Percentiles rank a stretch among this genome's conserved stretches.
These are phyloP conservation scores for Colletotrichum australisinense DNA, from an alignment of 2,329 filamentous ascomycete species.

Conservation along the genomic window DNA sequence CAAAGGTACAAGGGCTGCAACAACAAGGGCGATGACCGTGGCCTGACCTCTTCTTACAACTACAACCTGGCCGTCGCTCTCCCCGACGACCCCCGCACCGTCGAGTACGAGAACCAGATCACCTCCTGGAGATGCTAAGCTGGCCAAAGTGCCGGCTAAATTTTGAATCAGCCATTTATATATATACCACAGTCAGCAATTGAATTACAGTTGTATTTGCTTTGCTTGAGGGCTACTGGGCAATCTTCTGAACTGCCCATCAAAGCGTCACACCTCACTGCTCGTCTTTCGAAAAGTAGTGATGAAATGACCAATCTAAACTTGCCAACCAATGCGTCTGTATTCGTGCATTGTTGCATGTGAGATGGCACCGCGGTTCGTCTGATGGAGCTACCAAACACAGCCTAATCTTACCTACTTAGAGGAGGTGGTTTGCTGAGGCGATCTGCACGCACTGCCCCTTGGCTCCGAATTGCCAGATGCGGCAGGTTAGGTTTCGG, in stretches of 20 bases:
- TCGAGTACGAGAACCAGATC: conserved; percentile 28
- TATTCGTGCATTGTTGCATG: not conserved
- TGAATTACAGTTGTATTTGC: too few species aligned
- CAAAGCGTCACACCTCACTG: not conserved
- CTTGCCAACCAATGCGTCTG: not conserved
- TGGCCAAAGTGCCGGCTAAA: not conserved
- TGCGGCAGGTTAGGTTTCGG: not conserved
- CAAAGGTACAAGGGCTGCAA: conserved; percentile 24
- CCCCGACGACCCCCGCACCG: conserved; percentile 18
- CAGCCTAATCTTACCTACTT: not conserved
- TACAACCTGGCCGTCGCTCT: conserved; percentile 24
- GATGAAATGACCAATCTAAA: not conserved
- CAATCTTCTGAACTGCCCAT: not conserved
- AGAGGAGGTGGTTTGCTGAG: not conserved
- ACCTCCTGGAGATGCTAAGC: conserved; percentile 30
- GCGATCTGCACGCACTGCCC: not conserved
- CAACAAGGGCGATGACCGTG: conserved; percentile 33
- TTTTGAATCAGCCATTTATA: not conserved
- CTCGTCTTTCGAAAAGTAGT: not conserved
- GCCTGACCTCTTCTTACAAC: conserved; percentile 24
- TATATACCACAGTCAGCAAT: not conserved
- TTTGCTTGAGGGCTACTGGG: too few species aligned
- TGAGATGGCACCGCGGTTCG: not conserved
- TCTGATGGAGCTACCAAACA: not conserved
- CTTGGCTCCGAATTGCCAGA: not conserved